Evolutionary conservation across 129 eudicot genomes (phyloP), one percentile per base, ranked within the genome.

Genomic region (Escallonia herrerae): DNA sequence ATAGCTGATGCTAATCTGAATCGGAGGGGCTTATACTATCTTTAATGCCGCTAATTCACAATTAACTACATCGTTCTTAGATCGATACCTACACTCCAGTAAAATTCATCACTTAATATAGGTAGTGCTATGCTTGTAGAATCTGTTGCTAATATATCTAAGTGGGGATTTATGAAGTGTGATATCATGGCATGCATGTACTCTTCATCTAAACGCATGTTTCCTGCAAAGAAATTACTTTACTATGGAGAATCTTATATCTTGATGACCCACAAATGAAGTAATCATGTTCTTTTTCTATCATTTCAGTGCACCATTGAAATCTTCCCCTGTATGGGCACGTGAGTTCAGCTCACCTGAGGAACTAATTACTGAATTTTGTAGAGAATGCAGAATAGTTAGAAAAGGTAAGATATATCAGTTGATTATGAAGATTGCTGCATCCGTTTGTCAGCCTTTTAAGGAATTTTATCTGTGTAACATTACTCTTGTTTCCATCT

Each of bases 321-420:
- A 82, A 65, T 85, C 95, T 68, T 88, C 95, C 56, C 98, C 96
- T 68, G 95, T 85, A 49, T 93, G 98, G 98, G 95, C 93, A 70
- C 86, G 96, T 43, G 95, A 93, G 43, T 93, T 93, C 82, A 77
- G 77, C 73, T 88, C 98, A 5, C 82, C 98, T 5, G 98, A 93
- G 79, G 98, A 93, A 76, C 68, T 93, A 64, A 83, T 93, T 74
- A 93, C 95, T n/a, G 98, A 93, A 82, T 93, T 93, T 75, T 93
- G 98, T 63, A 81, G 98, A 83, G 98, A 93, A 76, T 93, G 98
- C 74, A 83, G 98, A 74, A 86, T 93, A 64, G 98, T 93, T 78
- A 81, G 98, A 50, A 93, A 93, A 86, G 98, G 98, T 93, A 80
- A 55, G 47, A n/a, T 57, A 56, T 55, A 56, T 72, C 54, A 33